Evolutionary conservation across 768 basidiomycete genomes (phyloP), one percentile per base, ranked within the genome.

Genomic region (Leccinum subtestaceum): DNA sequence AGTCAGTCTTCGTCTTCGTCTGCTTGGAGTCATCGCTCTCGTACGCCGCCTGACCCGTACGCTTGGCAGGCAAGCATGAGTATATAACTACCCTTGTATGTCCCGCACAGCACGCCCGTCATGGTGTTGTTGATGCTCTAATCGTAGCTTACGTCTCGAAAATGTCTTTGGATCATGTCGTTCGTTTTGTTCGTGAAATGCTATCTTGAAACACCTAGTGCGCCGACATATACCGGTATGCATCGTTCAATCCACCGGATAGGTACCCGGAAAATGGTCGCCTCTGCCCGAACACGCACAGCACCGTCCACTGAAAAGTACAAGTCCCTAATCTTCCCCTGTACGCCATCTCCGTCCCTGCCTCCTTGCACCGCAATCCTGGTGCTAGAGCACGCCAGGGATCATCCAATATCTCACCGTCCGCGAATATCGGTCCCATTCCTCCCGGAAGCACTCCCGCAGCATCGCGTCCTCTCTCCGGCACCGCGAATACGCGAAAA

Each of bases 11-110:
- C 38, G 23, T 56, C 27, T 63, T 60, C 27, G 46, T 60, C 48
- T 57, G 34, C 11, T 11, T 63, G 8, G 65, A 65, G 38, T 55
- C 38, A 8, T 45, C 59, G 27, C 43, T 55, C 11, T 59, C 62
- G 15, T 61, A 65, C 43, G 43, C 31, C 11, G 31, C 31, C 31
- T 31, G 31, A 31, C 32, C 49, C 12, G 32, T 45, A 56, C 54
- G 15, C 27, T 51, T 52, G 54, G 55, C 52, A 27, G 54, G 55
- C 49, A 27, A 40, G 38, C 4, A 40, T 43, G 2, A n/a, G 9
- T n/a, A 40, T 46, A 25, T 45, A 23, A 65, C 48, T 56, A 17
- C 12, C 66, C 66, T 52, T 10, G n/a, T 46, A 43, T n/a, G n/a
- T 43, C 5, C 4, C 10, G n/a, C 40, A 43, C 40, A 43, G 10